Evolutionary conservation across 345 rosid genomes (phyloP).

Genomic region (Psidium guajava): DNA sequence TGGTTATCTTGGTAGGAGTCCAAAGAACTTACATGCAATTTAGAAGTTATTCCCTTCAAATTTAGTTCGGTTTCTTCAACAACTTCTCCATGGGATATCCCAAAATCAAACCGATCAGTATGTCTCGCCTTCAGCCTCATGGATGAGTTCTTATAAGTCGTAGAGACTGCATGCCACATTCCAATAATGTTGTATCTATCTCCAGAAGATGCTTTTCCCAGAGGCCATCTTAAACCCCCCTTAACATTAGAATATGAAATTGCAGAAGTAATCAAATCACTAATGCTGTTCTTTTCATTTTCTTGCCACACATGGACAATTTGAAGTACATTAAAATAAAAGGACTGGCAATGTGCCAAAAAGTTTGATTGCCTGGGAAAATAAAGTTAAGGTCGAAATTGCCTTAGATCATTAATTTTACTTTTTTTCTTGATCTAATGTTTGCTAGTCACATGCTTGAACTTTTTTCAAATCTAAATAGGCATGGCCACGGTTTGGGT

Average conservation of each 20-base stretch:
- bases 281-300: slow-evolving; percentile 35
- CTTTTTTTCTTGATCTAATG: not conserved
- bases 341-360: not conserved
- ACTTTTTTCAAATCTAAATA: not conserved
- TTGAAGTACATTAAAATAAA: not conserved
- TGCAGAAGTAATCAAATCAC: slow-evolving; percentile 33
- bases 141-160: slow-evolving; percentile 24
- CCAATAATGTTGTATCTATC: slow-evolving; percentile 33
- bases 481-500: not conserved
- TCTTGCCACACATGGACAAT: slow-evolving; percentile 23
- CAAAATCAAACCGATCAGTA: slow-evolving; percentile 48
- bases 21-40: slow-evolving; percentile 6
- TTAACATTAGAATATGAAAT: slow-evolving; percentile 44
- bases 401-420: not conserved
- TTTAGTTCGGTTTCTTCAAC: slow-evolving; percentile 28
- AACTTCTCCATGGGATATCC: slow-evolving; percentile 22
- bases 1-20: not conserved
- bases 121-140: slow-evolving; percentile 37
- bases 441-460: not conserved
- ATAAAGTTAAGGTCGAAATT: not conserved
- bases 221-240: slow-evolving; percentile 61
- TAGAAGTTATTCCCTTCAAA: slow-evolving; percentile 34
- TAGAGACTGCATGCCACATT: slow-evolving; percentile 31
- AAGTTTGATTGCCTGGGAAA: not conserved
- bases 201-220: slow-evolving; percentile 26